Base-by-base conservation (phyloP, 73 alveolate species). In the Paramecium caudatum region DNA sequence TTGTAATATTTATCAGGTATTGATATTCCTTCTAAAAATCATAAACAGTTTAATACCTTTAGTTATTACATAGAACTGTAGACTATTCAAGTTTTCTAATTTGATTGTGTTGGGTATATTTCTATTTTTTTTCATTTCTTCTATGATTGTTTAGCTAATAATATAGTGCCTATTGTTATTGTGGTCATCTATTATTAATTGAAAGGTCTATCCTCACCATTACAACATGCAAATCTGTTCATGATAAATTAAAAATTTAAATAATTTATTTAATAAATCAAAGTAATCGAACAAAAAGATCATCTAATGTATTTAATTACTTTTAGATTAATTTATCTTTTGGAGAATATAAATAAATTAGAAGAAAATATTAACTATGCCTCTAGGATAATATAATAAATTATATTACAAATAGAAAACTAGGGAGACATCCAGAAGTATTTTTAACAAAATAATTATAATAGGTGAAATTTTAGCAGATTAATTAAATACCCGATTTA, bases 201-300 rank as follows among this genome's bases (percentile, higher is more conserved):
- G 8, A 46, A 21, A 1, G 61, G 4, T 46, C 15, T 46, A 13
- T 46, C 15, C 15, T 5, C 3, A 2, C 15, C 2, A 3, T 21
- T 21, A 6, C 61, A 46, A 46, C 61, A 46, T 21, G n/a, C n/a
- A n/a, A n/a, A n/a, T n/a, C n/a, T n/a, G n/a, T n/a, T 3, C 15
- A 46, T 46, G 3, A 16, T 21, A 23, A 23, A 23, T 50, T 50
- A n/a, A 50, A 23, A 48, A 12, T 50, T 6, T 50, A 17, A 50
- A 50, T 19, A 50, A 9, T 23, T 0, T n/a, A 17, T 50, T 17
- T 23, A 23, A 8, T 23, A 50, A 2, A 50, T 55, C 80, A 55
- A 3, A 55, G 23, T 55, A 55, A 55, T 27, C 80, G 80, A 55
- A 55, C 80, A n/a, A n/a, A n/a, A n/a, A n/a, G n/a, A n/a, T n/a